A percentile compares a stretch with the other conserved stretches of the same genome.
phyloP scores from a whole-genome alignment of 2,329 filamentous ascomycete genomes.

The Cadophora sp. region DNA sequence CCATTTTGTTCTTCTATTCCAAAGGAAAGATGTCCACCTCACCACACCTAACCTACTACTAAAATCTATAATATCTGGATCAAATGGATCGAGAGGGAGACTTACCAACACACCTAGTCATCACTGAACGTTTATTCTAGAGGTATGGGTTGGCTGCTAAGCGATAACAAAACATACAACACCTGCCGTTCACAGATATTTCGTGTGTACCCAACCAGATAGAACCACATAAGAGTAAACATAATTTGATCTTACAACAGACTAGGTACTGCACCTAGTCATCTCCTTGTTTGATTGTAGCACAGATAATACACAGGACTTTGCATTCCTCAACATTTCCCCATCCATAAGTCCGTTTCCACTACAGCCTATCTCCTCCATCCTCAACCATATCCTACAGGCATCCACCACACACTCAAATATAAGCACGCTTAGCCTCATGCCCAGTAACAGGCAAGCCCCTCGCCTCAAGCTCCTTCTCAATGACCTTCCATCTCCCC shows the following conservation, averaged over 20 bases:
- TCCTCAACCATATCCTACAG: not conserved
- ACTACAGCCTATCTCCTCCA: not conserved
- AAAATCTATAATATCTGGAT: too few relatives aligned
- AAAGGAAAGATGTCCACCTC: too few relatives aligned
- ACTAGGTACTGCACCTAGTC: not conserved
- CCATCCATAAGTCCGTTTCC: not conserved
- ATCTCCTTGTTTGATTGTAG: not conserved
- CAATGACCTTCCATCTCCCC: constrained; percentile 82
- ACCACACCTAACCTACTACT: too few relatives aligned
- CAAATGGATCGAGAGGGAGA: too few relatives aligned
- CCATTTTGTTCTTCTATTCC: too few relatives aligned
- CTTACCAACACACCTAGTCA: too few relatives aligned
- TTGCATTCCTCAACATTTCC: not conserved
- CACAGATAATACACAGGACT: constrained; percentile 10
- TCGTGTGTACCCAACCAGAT: not conserved
- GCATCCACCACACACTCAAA: not conserved
- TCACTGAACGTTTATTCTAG: too few relatives aligned
- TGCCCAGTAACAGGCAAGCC: constrained; percentile 63
- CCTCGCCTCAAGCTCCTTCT: constrained; percentile 69
- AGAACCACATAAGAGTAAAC: not conserved
- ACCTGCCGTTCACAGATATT: too few relatives aligned
- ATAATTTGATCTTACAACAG: constrained; percentile 1
- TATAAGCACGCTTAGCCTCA: not conserved
- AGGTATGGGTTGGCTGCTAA: too few relatives aligned
- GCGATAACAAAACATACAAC: too few relatives aligned